Evolutionary conservation across 2,329 filamentous ascomycete species (phyloP), one percentile per base, ranked within the genome.

Genomic region (Nemania abortiva): DNA sequence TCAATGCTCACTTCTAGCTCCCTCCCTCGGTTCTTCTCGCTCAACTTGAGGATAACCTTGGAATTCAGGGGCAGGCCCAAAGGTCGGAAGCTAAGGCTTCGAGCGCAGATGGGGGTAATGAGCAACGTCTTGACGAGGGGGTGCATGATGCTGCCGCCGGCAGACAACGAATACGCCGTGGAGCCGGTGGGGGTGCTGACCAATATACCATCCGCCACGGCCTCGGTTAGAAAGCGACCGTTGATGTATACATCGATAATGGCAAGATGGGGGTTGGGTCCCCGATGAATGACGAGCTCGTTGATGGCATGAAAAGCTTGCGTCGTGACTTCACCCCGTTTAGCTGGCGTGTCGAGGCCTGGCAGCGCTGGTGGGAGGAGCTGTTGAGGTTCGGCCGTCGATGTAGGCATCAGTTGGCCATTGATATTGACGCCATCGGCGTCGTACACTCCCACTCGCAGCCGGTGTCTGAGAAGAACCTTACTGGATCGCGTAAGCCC

Each of bases 121-220:
- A 98, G 88, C 15, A 98, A 86, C 1, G 93, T 93, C 45, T 93
- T 91, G 2, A 98, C 95, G 1, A 98, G 87, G 0, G 96, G 96
- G 79, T 99, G 96, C 49, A 98, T 92, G 74, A 99, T 98, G 74
- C 91, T 93, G 0, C 96, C 96, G 2, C 96, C 96, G 2, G 92
- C 92, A 72, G 92, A 96, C n/a, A 99, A 86, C 68, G 92, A 96
- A 83, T 99, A 99, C 0, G 96, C 96, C 0, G 96, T 99, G 49
- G 93, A 97, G 2, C 96, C 96, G 0, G 96, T 99, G 0, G 96
- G 96, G 0, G 95, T 98, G 71, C 92, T 94, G 67, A 98, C 90
- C 53, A 98, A 91, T 80, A 99, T 97, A 59, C 96, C 96, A 79
- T 99, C 96, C 0, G 95, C 95, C 13, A 97, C 95, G 0, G 94